phyloP scores from a whole-genome alignment of 805 yeast species.

The Saturnispora kantuleensis region DNA sequence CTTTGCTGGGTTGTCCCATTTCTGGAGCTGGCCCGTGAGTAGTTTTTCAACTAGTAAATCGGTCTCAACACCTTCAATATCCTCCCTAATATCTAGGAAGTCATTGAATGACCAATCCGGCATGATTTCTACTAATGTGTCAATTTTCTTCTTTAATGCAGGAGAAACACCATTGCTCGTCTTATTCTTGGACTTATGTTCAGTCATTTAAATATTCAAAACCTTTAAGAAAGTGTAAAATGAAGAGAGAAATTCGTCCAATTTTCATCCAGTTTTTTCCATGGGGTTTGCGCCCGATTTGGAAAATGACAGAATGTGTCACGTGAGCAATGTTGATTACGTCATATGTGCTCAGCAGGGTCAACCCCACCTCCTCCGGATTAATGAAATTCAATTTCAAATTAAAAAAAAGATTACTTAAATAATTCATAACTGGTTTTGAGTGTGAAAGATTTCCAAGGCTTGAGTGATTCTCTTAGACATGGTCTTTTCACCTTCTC shows the following conservation, averaged over 20 bases:
- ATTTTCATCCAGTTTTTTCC: no score
- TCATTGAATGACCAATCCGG: conserved; percentile 93
- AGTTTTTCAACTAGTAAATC: conserved; percentile 79
- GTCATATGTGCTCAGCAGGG: no score
- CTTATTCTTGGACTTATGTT: neutral
- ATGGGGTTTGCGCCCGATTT: no score
- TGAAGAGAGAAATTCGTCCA: no score
- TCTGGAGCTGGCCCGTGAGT: conserved; percentile 79
- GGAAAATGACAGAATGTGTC: no score
- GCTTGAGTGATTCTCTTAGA: conserved; percentile 74
- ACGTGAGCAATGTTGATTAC: no score
- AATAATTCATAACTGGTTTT: conserved; percentile 36
- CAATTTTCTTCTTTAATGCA: conserved; percentile 32
- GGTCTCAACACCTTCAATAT: conserved; percentile 54
- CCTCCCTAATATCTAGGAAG: conserved; percentile 62
- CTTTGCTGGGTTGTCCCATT: conserved; percentile 87
- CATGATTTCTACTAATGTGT: conserved; percentile 70
- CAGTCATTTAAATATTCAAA: conserved; percentile 1
- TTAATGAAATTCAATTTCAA: neutral
- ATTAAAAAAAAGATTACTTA: neutral
- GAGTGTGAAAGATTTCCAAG: conserved; percentile 77
- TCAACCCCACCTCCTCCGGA: no score
- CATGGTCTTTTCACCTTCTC: conserved; percentile 99
- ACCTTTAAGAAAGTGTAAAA: no score
- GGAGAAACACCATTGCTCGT: conserved; percentile 18